A percentile compares a stretch with the other conserved stretches of the same genome.
Conservation (phyloP, 2,329 filamentous ascomycete genomes). For the Neoarthrinium moseri region DNA sequence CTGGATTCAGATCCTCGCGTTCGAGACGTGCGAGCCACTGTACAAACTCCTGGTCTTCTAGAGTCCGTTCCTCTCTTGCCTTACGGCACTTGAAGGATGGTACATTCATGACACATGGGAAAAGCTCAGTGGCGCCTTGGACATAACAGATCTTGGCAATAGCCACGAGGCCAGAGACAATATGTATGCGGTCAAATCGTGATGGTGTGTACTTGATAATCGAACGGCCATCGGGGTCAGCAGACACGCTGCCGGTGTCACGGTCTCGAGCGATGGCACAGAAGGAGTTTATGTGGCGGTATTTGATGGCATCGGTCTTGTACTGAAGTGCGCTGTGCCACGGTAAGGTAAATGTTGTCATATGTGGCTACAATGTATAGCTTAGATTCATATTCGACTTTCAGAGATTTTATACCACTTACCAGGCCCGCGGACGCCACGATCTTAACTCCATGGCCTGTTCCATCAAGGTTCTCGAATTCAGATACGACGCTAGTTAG, state of each 20-base stretch:
- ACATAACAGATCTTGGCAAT: conserved; percentile 76
- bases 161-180: conserved; percentile 69
- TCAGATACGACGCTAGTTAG: conserved; percentile 75
- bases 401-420: conserved; percentile 22
- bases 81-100: conserved; percentile 54
- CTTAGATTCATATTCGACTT: conserved; percentile 11
- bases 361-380: conserved; percentile 54
- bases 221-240: conserved; percentile 65
- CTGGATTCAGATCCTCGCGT: conserved; percentile 46
- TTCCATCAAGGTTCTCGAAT: conserved; percentile 77
- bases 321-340: conserved; percentile 69
- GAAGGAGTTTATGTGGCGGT: conserved; percentile 68
- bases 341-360: conserved; percentile 60
- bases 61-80: conserved; percentile 9
- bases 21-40: conserved; percentile 57
- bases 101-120: conserved; percentile 60
- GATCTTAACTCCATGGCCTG: conserved; percentile 80
- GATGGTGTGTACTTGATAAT: conserved; percentile 71
- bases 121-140: conserved; percentile 78
- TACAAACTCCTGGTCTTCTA: conserved; percentile 53
- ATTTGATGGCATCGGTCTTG: conserved; percentile 69
- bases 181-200: conserved; percentile 68
- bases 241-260: conserved; percentile 71
- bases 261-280: conserved; percentile 75
- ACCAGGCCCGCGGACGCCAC: conserved; percentile 72